Evolutionary conservation across 352 stramenopile species (phyloP), one percentile per base, ranked within the genome.

Genomic region (Pythium dissotocum): DNA sequence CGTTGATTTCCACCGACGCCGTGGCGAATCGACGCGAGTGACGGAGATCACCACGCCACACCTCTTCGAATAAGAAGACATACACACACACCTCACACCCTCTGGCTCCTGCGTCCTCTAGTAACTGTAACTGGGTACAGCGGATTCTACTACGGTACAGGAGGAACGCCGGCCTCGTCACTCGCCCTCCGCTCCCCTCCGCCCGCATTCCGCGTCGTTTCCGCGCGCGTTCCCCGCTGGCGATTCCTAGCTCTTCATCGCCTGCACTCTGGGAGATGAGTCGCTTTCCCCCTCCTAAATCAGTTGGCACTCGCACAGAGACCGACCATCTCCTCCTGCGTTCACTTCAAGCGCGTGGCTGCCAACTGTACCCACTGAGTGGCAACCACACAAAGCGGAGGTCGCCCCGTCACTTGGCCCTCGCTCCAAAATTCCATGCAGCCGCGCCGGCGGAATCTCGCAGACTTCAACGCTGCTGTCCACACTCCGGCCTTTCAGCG

Each of bases 61-160:
- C 18, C n/a, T n/a, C 21, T 52, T 52, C 44, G 44, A 52, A 52
- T 52, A 52, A 52, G 44, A 52, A n/a, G n/a, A n/a, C n/a, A n/a
- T n/a, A n/a, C n/a, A n/a, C n/a, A n/a, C n/a, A n/a, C n/a, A n/a
- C n/a, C n/a, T n/a, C 44, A 13, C 42, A 18, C 36, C 6, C 36
- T 42, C 36, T 38, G 9, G 6, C 33, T 38, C 33, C 9, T 38
- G 9, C 33, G 33, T 9, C 6, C 33, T 38, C 6, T 9, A 38
- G 33, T 38, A 38, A 6, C 33, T 9, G 33, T 38, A 38, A 6
- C 33, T 9, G 33, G n/a, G n/a, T n/a, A n/a, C n/a, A n/a, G n/a
- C n/a, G n/a, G n/a, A n/a, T n/a, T n/a, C n/a, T n/a, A n/a, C n/a
- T 38, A 38, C 33, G 33, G 33, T 38, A 38, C 33, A 38, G 9